These are phyloP conservation scores for Cryptococcus jaspeensis DNA, from an alignment of 1,284 basidiomycete species.

Conservation along the genomic window DNA sequence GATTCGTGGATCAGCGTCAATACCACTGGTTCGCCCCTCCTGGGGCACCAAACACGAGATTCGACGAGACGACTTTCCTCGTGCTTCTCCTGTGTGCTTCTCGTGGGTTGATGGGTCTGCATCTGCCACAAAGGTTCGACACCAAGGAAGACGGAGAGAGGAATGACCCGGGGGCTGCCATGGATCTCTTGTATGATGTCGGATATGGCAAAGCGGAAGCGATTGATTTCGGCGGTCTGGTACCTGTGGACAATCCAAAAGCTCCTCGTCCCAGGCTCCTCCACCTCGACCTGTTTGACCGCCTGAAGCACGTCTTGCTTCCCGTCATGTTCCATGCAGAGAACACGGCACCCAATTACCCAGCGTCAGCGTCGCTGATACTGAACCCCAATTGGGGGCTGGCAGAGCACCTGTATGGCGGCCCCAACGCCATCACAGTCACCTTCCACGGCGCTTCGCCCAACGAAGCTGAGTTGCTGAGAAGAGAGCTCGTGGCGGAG, in stretches of 20 bases:
- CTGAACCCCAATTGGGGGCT: constrained; percentile 1
- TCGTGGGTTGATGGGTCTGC: neutral
- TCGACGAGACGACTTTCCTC: constrained; percentile 8
- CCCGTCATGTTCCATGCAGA: constrained; percentile 1
- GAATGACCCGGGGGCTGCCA: neutral
- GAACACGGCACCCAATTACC: neutral
- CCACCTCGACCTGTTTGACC: neutral
- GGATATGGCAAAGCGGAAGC: constrained; percentile 5
- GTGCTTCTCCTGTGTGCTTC: constrained; percentile 1
- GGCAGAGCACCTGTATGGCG: neutral
- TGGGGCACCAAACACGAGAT: neutral
- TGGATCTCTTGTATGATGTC: neutral
- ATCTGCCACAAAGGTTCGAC: neutral
- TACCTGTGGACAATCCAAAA: constrained; percentile 1
- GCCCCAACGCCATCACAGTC: neutral
- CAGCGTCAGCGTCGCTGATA: neutral
- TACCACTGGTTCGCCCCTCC: constrained; percentile 11
- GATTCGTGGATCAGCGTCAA: constrained; percentile 12
- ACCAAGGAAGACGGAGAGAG: neutral
- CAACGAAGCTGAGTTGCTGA: neutral
- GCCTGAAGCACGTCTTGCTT: constrained; percentile 7
- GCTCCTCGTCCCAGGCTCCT: neutral
- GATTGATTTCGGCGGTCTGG: constrained; percentile 15
- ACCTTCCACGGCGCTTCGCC: constrained; percentile 4
- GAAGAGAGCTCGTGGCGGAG: neutral